Percentiles rank a stretch among this genome's conserved stretches.
phyloP scores from a whole-genome alignment of 2,329 filamentous ascomycete genomes.

The Diaporthe humulicola region DNA sequence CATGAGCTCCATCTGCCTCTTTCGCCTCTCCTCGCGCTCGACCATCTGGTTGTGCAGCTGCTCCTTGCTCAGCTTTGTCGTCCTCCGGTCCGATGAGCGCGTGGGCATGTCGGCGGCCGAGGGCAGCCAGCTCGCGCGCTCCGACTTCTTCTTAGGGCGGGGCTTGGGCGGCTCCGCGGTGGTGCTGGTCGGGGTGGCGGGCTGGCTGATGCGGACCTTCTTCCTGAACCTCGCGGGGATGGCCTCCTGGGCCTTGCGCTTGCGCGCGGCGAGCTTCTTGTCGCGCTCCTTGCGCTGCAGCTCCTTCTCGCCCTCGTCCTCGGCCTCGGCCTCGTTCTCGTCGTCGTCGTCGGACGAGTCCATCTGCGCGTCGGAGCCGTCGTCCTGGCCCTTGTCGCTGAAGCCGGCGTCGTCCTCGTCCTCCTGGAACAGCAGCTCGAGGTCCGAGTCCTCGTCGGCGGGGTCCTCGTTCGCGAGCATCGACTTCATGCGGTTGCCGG shows the following conservation, averaged over 20 bases:
- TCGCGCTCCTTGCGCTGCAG: constrained; percentile 81
- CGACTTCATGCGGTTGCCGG: constrained; percentile 85
- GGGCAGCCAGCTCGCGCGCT: constrained; percentile 71
- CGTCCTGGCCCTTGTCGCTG: constrained; percentile 74
- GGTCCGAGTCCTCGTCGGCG: constrained; percentile 63
- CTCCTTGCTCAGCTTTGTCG: constrained; percentile 71
- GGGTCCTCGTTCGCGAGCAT: constrained; percentile 82
- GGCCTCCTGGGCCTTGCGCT: constrained; percentile 84
- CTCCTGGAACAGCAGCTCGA: constrained; percentile 83
- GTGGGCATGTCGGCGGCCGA: constrained; percentile 67
- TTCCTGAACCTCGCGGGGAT: constrained; percentile 80
- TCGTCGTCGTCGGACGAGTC: constrained; percentile 90
- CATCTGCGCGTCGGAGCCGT: constrained; percentile 83
- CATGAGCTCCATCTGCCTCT: constrained; percentile 78
- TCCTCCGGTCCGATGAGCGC: constrained; percentile 69
- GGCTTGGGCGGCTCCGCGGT: constrained; percentile 56
- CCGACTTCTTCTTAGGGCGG: constrained; percentile 71
- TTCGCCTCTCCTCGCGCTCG: constrained; percentile 77
- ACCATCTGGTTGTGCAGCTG: constrained; percentile 79
- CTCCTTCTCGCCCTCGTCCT: constrained; percentile 89
- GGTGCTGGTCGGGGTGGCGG: constrained; percentile 55
- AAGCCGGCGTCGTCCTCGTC: constrained; percentile 78
- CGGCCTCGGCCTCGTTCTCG: constrained; percentile 70
- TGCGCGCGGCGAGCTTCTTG: constrained; percentile 76
- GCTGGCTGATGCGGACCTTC: constrained; percentile 79